phyloP scores from a whole-genome alignment of 2,329 filamentous ascomycete genomes.

The Fusarium sp. region DNA sequence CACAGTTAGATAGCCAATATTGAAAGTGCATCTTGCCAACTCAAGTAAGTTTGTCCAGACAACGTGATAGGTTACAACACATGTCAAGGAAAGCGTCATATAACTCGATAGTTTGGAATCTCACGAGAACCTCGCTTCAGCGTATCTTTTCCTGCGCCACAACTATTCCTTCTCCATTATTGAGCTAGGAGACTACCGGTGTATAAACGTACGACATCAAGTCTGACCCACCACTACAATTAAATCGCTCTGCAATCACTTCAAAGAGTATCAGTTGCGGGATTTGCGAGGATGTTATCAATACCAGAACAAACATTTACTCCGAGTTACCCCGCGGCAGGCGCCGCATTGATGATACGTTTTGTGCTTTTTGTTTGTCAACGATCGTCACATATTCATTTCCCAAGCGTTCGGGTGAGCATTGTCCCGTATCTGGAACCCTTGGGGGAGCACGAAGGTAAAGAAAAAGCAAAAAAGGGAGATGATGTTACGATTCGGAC shows the following conservation, averaged over 20 bases:
- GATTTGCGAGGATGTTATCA: constrained; percentile 1
- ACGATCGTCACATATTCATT: constrained; percentile 12
- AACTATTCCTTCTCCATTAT: background rate
- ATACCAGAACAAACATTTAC: constrained; percentile 12
- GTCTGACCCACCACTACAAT: constrained; percentile 6
- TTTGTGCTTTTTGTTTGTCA: background rate
- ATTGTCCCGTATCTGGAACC: background rate
- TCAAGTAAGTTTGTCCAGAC: background rate
- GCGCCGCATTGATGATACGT: background rate
- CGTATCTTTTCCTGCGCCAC: background rate
- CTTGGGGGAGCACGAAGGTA: no score
- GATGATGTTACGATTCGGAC: background rate
- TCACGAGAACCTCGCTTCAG: constrained; percentile 19
- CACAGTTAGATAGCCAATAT: constrained; percentile 9
- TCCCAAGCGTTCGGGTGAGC: constrained; percentile 1
- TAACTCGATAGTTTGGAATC: background rate
- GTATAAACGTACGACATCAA: constrained; percentile 4
- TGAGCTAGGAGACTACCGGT: background rate
- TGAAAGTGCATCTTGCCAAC: background rate
- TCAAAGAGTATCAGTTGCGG: background rate
- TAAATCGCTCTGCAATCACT: background rate
- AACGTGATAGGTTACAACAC: background rate
- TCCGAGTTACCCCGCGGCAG: constrained; percentile 4
- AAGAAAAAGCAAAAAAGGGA: background rate
- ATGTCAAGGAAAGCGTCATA: background rate